Evolutionary conservation across 768 basidiomycete species (phyloP), one percentile per base, ranked within the genome.

Genomic region (Leucosporidium yakuticum): DNA sequence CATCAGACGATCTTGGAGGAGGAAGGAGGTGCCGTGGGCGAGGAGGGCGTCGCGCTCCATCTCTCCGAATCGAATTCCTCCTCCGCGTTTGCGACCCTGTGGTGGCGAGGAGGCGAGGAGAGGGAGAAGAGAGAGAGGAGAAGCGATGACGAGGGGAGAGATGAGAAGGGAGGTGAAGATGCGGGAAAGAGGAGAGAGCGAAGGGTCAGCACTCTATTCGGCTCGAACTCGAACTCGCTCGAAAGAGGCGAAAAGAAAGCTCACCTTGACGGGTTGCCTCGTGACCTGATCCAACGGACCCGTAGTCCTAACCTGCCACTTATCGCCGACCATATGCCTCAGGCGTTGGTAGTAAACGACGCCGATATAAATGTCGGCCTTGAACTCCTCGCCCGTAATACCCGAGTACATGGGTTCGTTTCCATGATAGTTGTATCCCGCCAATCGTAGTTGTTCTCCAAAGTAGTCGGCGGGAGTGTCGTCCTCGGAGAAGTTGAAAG

Each of bases 351-450:
- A 99, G 81, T 98, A 99, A 65, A 99, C 95, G 49, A 97, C 88
- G 25, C 96, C 96, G 71, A 98, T 85, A 80, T 98, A 99, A 76
- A 99, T 99, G 78, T 99, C 96, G 11, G 96, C 96, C 51, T 90
- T 88, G 79, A 99, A 99, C 80, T 99, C 96, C 79, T 98, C 85
- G 21, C 96, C 96, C 11, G 96, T 98, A 78, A 99, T 96, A 29
- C 96, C 96, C 65, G 95, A 97, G 79, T 99, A 99, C 96, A 99
- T 99, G 8, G 96, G 94, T 79, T 99, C 96, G 80, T 96, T 97
- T 20, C 96, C 96, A 77, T 95, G 90, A 79, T 97, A 99, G 79
- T 97, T 98, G 83, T 97, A 99, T 12, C 96, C 96, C 20, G 96
- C 87, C 27, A 90, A 88, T 51, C 86, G 81, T 25, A 99, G 86